phyloP scores from a whole-genome alignment of 1,284 basidiomycete genomes.

The Vanrija sp. region DNA sequence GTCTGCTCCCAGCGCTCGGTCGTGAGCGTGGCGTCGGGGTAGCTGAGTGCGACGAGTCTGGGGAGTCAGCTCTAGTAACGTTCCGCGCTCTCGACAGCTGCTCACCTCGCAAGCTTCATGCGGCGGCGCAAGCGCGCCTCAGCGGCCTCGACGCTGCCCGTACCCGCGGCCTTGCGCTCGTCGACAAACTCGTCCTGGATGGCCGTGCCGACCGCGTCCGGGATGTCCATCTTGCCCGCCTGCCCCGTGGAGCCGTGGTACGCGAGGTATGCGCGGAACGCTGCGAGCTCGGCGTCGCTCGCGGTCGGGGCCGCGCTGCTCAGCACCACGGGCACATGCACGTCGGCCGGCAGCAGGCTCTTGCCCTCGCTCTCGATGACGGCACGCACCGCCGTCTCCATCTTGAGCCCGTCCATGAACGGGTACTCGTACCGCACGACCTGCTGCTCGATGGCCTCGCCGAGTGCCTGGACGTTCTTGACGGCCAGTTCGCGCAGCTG shows the following conservation, averaged over 20 bases:
- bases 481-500: constrained; percentile 38
- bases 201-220: constrained; percentile 30
- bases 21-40: constrained; percentile 25
- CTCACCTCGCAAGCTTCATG: constrained; percentile 42
- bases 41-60: constrained; percentile 37
- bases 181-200: constrained; percentile 44
- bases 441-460: constrained; percentile 32
- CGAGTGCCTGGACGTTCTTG: constrained; percentile 39
- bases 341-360: constrained; percentile 41
- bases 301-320: neutral
- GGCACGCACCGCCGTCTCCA: constrained; percentile 37
- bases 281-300: constrained; percentile 10
- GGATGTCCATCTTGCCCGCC: constrained; percentile 28
- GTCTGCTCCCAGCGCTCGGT: constrained; percentile 31
- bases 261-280: constrained; percentile 30
- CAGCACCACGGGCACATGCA: constrained; percentile 24
- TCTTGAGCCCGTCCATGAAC: constrained; percentile 44
- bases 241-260: constrained; percentile 15
- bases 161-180: constrained; percentile 22
- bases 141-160: constrained; percentile 21
- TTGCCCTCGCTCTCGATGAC: constrained; percentile 43
- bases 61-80: neutral
- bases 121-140: constrained; percentile 37
- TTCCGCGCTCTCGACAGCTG: neutral
- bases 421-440: constrained; percentile 45